These are phyloP conservation scores for Glaciozyma martinii DNA, from an alignment of 768 basidiomycete species.

Conservation along the genomic window DNA sequence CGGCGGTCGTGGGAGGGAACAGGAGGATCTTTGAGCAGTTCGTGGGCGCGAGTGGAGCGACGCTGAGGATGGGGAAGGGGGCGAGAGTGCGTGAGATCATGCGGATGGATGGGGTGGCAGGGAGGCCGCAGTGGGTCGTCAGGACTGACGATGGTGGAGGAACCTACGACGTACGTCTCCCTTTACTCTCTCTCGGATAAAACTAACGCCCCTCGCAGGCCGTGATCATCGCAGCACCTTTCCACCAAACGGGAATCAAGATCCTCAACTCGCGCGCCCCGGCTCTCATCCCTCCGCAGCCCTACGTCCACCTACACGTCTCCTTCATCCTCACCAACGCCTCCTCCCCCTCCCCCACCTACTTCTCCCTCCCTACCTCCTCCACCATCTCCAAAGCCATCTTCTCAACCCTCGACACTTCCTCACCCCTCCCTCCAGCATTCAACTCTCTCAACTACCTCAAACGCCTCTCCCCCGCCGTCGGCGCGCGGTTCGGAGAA, in stretches of 20 bases:
- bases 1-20: constrained; percentile 67
- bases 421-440: constrained; percentile 43
- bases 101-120: constrained; percentile 11
- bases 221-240: constrained; percentile 80
- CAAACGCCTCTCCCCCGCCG: constrained; percentile 2
- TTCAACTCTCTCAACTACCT: constrained; percentile 82
- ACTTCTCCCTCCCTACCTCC: constrained; percentile 54
- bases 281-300: constrained; percentile 55
- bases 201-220: constrained; percentile 48
- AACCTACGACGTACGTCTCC: constrained; percentile 14
- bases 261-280: constrained; percentile 34
- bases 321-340: constrained; percentile 77
- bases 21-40: constrained; percentile 76
- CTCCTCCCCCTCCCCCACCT: constrained; percentile 52
- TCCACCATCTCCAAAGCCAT: constrained; percentile 53
- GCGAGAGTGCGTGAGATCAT: constrained; percentile 31
- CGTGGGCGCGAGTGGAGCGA: constrained; percentile 59
- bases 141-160: constrained; percentile 15
- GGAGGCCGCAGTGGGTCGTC: constrained; percentile 20
- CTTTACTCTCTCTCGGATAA: background rate
- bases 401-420: constrained; percentile 63
- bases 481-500: background rate
- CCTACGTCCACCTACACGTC: constrained; percentile 77
- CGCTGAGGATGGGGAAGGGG: constrained; percentile 49
- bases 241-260: constrained; percentile 50